Conservation (phyloP, 768 basidiomycete genomes). For the Multifurca ochricompacta region DNA sequence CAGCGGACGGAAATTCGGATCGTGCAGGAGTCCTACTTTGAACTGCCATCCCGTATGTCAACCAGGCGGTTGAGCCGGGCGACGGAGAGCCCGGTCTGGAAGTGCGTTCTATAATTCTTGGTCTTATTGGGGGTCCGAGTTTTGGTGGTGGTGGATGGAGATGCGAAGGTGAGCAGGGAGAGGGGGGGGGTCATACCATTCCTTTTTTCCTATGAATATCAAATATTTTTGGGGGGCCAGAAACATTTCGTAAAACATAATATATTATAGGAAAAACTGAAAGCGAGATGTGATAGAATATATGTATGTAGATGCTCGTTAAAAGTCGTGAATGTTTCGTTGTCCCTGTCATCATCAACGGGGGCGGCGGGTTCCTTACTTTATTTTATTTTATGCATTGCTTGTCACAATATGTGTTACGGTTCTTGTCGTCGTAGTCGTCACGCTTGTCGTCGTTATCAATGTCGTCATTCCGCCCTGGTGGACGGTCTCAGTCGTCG, state of each 20-base stretch:
- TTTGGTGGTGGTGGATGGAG: slow-evolving; percentile 58
- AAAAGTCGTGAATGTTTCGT: neutral
- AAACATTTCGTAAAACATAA: slow-evolving; percentile 40
- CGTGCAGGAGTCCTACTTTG: slow-evolving; percentile 67
- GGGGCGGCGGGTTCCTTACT: neutral
- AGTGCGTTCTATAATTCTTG: slow-evolving; percentile 57
- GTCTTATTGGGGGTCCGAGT: slow-evolving; percentile 79
- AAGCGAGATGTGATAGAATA: neutral
- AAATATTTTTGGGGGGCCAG: no score
- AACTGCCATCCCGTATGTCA: slow-evolving; percentile 34
- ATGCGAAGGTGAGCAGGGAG: slow-evolving; percentile 50
- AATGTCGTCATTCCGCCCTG: slow-evolving; percentile 12
- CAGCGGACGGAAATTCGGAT: slow-evolving; percentile 67
- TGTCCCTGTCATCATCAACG: neutral
- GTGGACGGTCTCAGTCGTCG: slow-evolving; percentile 12
- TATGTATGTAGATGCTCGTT: neutral
- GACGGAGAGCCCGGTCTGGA: no score
- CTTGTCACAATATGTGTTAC: slow-evolving; percentile 15
- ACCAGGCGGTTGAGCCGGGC: no score
- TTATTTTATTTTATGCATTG: slow-evolving; percentile 16
- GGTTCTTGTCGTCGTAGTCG: slow-evolving; percentile 19
- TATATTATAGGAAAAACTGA: neutral
- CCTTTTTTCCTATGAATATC: no score
- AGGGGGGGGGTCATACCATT: slow-evolving; percentile 26
- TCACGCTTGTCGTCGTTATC: slow-evolving; percentile 20